A percentile compares a stretch with the other conserved stretches of the same genome.
Evolutionary conservation across 2,329 filamentous ascomycete species (phyloP).

Genomic region (Xylaria sp.): DNA sequence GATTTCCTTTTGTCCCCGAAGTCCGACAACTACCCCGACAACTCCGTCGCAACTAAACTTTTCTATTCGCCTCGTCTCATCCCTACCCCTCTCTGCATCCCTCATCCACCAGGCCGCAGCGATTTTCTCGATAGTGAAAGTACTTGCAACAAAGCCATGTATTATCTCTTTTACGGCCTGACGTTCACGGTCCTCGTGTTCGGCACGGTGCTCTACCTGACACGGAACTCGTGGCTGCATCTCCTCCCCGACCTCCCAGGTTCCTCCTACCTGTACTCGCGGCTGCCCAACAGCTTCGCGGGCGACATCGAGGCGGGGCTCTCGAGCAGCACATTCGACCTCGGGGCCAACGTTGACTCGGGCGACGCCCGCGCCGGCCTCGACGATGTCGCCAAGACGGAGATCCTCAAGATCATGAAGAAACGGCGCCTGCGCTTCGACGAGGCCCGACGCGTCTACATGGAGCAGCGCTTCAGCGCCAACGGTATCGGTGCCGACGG

Average conservation of each 20-base stretch:
- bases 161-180: conserved; percentile 84
- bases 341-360: conserved; percentile 79
- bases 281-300: conserved; percentile 77
- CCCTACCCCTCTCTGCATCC: background rate
- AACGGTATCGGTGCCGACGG: conserved; percentile 92
- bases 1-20: conserved; percentile 12
- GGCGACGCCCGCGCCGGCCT: conserved; percentile 84
- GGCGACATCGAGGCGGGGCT: conserved; percentile 90
- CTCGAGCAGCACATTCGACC: conserved; percentile 83
- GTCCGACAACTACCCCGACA: conserved; percentile 12
- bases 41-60: conserved; percentile 7
- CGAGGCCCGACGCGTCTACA: conserved; percentile 86
- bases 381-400: conserved; percentile 80
- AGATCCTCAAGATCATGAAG: conserved; percentile 93
- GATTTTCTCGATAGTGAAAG: conserved; percentile 1
- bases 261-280: conserved; percentile 71
- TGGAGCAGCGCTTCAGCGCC: conserved; percentile 84
- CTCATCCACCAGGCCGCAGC: conserved; percentile 17
- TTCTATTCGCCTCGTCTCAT: background rate
- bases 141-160: conserved; percentile 52
- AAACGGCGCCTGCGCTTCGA: conserved; percentile 84
- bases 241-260: conserved; percentile 61
- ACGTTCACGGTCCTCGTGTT: conserved; percentile 76
- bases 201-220: conserved; percentile 82
- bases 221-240: conserved; percentile 79